These are phyloP conservation scores for Flaveria robusta DNA, from an alignment of 129 eudicot species.

Conservation along the genomic window DNA sequence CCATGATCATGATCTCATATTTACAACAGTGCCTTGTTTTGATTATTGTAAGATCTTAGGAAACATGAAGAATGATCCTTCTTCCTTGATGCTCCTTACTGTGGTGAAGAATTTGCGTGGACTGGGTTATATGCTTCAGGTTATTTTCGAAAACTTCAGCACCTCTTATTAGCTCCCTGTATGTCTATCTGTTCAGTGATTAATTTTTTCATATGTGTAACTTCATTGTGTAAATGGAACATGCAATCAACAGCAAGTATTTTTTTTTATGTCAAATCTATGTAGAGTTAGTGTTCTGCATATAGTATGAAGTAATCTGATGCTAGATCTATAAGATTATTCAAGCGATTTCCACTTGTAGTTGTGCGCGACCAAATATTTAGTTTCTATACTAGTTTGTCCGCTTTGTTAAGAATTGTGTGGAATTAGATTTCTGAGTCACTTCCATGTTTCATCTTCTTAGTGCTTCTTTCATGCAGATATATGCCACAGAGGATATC, in stretches of 20 bases:
- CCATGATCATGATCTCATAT: slow-evolving; percentile 29
- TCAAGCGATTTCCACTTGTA: slow-evolving; percentile 23
- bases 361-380: slow-evolving; percentile 7
- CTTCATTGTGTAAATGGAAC: neutral
- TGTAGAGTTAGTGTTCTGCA: slow-evolving; percentile 17
- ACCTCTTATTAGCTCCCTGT: slow-evolving; percentile 22
- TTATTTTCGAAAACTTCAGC: slow-evolving; percentile 29
- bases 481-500: slow-evolving; percentile 70
- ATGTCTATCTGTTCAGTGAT: slow-evolving; percentile 6
- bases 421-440: slow-evolving; percentile 13
- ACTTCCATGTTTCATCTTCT: slow-evolving; percentile 2
- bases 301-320: slow-evolving; percentile 14
- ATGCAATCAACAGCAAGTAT: neutral
- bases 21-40: slow-evolving; percentile 40
- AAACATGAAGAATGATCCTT: slow-evolving; percentile 73
- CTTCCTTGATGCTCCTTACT: slow-evolving; percentile 75
- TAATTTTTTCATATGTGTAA: neutral
- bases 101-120: slow-evolving; percentile 68
- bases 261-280: slow-evolving; percentile 1
- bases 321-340: slow-evolving; percentile 21
- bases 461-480: slow-evolving; percentile 44
- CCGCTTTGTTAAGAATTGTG: slow-evolving; percentile 4
- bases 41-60: slow-evolving; percentile 79
- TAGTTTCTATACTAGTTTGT: slow-evolving; percentile 5
- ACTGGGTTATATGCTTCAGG: slow-evolving; percentile 77